phyloP scores from a whole-genome alignment of 1,284 basidiomycete genomes.

The Bothia castanella region DNA sequence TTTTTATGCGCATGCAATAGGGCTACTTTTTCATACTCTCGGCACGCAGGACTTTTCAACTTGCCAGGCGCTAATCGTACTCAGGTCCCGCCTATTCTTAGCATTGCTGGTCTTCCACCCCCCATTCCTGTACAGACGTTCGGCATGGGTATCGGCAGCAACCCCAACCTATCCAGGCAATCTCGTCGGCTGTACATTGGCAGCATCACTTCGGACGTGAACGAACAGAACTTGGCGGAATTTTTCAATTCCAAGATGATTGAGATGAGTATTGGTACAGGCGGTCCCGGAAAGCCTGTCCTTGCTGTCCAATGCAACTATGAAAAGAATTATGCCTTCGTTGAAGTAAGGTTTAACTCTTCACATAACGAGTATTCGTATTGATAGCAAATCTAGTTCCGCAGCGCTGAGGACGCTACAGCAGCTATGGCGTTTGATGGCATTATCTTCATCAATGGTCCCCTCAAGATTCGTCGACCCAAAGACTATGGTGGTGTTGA shows the following conservation, averaged over 20 bases:
- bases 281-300: constrained; percentile 84
- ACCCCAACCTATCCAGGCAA: constrained; percentile 85
- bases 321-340: constrained; percentile 97
- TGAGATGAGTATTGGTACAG: constrained; percentile 83
- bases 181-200: constrained; percentile 94
- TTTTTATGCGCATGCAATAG: neutral
- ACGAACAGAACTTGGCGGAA: constrained; percentile 82
- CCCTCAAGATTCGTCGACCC: constrained; percentile 93
- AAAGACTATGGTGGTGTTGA: constrained; percentile 89
- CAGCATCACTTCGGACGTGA: constrained; percentile 89
- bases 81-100: constrained; percentile 77
- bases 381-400: constrained; percentile 62
- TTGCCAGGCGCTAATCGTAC: constrained; percentile 88
- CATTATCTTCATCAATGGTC: constrained; percentile 88
- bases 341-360: constrained; percentile 62
- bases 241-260: constrained; percentile 97
- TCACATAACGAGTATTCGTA: neutral
- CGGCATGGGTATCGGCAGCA: constrained; percentile 78
- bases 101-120: constrained; percentile 72
- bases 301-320: constrained; percentile 93
- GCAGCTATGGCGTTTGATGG: constrained; percentile 97
- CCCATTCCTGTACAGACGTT: constrained; percentile 80
- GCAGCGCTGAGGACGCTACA: constrained; percentile 93
- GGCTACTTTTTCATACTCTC: constrained; percentile 6
- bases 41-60: constrained; percentile 75